phyloP scores from a whole-genome alignment of 352 stramenopile species.

The Globisporangium alternatum region DNA sequence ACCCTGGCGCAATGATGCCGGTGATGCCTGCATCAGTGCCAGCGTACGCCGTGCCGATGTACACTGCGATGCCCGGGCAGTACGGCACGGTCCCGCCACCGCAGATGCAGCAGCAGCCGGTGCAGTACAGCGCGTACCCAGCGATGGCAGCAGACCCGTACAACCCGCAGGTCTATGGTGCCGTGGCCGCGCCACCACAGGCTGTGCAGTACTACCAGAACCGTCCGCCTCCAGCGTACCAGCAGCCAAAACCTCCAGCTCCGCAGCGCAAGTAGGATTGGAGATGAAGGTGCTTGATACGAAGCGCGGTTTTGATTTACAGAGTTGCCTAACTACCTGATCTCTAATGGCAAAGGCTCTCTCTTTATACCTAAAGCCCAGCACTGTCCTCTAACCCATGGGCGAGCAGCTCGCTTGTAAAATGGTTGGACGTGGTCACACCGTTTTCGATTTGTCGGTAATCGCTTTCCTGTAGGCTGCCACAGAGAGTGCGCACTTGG shows the following conservation, averaged over 20 bases:
- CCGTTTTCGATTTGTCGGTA: conserved; percentile 12
- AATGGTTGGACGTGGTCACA: not conserved
- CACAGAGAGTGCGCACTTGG: conserved; percentile 50
- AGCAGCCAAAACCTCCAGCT: conserved; percentile 16
- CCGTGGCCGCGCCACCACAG: conserved; percentile 8
- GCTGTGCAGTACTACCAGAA: conserved; percentile 27
- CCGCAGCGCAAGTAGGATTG: conserved; percentile 14
- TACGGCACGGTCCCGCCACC: conserved; percentile 13
- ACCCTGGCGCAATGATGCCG: conserved; percentile 18
- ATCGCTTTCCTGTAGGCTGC: conserved; percentile 42
- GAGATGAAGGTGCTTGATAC: not conserved
- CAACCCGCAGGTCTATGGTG: conserved; percentile 19
- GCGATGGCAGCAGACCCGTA: conserved; percentile 26
- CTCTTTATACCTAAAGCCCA: not conserved
- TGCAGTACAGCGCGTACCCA: conserved; percentile 27
- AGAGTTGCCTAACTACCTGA: not conserved
- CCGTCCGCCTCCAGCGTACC: conserved; percentile 20
- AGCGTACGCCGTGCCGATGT: conserved; percentile 29
- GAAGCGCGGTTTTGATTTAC: not conserved
- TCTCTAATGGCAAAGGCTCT: not conserved
- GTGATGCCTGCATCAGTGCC: conserved; percentile 23
- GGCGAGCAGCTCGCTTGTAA: not conserved
- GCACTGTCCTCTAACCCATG: not conserved
- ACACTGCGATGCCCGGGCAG: conserved; percentile 20
- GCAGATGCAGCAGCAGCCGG: conserved; percentile 20